Evolutionary conservation across 2,329 filamentous ascomycete species (phyloP).

Genomic region (Trichoderma hamatum): DNA sequence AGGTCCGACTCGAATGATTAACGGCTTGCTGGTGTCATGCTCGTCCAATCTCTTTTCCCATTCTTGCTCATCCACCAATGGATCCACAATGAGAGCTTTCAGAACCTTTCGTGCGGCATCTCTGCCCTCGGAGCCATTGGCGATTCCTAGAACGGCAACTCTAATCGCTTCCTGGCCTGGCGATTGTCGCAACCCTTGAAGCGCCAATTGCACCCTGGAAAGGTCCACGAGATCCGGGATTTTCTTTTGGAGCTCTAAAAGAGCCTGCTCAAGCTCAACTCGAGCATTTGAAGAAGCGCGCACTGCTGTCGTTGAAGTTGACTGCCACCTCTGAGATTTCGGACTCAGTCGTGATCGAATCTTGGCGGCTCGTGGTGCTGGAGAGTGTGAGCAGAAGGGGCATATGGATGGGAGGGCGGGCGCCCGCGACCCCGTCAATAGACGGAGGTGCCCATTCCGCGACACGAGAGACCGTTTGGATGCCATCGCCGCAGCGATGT

Average conservation of each 20-base stretch:
- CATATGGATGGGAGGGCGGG: conserved; percentile 34
- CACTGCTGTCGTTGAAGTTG: conserved; percentile 34
- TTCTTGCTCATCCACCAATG: conserved; percentile 60
- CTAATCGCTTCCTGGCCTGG: conserved; percentile 61
- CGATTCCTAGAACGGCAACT: conserved; percentile 59
- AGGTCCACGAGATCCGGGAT: conserved; percentile 66
- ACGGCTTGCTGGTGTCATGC: conserved; percentile 55
- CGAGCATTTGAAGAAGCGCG: conserved; percentile 42
- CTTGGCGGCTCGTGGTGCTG: conserved; percentile 32
- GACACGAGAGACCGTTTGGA: conserved; percentile 38
- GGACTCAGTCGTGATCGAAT: conserved; percentile 31
- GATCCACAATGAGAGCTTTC: conserved; percentile 70
- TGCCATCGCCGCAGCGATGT: conserved; percentile 35
- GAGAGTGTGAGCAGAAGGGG: conserved; percentile 38
- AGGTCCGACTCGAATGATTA: conserved; percentile 62
- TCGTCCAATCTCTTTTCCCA: conserved; percentile 68
- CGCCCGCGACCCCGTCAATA: conserved; percentile 31
- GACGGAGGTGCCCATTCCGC: conserved; percentile 36
- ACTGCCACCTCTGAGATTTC: conserved; percentile 37
- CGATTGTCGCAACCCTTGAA: conserved; percentile 63
- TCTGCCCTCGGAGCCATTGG: conserved; percentile 43
- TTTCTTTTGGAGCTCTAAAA: conserved; percentile 63
- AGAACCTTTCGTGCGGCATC: conserved; percentile 66
- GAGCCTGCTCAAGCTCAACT: conserved; percentile 59
- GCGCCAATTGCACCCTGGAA: conserved; percentile 71